Conservation (phyloP, 176 grass and related monocot genomes). For the Triticum urartu region DNA sequence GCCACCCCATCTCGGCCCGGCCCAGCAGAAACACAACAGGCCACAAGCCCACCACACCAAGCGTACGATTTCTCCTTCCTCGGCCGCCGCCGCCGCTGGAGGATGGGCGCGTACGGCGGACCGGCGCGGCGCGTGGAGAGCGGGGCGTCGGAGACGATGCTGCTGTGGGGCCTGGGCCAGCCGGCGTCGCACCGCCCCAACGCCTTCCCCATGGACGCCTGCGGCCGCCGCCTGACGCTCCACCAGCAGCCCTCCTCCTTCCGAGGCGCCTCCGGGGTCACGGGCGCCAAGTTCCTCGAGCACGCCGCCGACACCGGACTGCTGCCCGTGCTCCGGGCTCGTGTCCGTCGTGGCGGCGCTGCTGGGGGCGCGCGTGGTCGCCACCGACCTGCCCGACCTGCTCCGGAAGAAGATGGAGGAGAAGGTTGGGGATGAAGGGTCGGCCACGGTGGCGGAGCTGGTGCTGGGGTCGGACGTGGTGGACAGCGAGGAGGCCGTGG, state of each 20-base stretch:
- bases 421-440: no score
- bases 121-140: constrained; percentile 37
- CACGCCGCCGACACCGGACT: constrained; percentile 54
- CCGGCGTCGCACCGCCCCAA: constrained; percentile 62
- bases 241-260: constrained; percentile 81
- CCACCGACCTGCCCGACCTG: constrained; percentile 33
- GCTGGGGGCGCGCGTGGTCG: constrained; percentile 28
- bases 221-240: constrained; percentile 56
- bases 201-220: constrained; percentile 70
- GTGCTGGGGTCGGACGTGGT: no score
- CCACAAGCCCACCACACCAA: neutral
- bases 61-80: neutral
- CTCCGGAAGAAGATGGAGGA: no score
- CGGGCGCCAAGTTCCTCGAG: constrained; percentile 89
- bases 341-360: constrained; percentile 60
- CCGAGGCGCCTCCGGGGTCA: constrained; percentile 65
- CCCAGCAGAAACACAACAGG: neutral
- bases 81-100: neutral
- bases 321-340: constrained; percentile 51
- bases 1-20: neutral
- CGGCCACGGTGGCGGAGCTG: no score
- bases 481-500: no score
- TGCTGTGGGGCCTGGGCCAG: constrained; percentile 64
- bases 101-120: constrained; percentile 48
- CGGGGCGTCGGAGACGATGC: constrained; percentile 66